Base-by-base conservation (phyloP, 2,329 filamentous ascomycete species). In the Phoma sp. region DNA sequence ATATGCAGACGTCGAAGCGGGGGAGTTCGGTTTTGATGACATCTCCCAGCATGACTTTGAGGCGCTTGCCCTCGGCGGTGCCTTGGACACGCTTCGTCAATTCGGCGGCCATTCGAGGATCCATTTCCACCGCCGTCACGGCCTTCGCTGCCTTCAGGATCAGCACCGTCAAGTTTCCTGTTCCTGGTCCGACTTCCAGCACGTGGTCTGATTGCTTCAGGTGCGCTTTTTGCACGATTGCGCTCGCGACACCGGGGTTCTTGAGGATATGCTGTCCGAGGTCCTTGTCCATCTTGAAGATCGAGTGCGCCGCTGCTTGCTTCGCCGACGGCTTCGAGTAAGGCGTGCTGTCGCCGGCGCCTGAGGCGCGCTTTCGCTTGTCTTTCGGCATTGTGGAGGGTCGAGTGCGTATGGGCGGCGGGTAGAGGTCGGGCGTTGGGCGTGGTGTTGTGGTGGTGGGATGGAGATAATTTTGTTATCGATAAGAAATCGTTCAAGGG, bases 261-360 rank as follows among this genome's bases (percentile, higher is more conserved):
- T 96, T 97, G 63, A 98, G 84, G 21, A 99, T 95, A 76, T 98
- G 92, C 73, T 90, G 87, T 67, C 94, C 92, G 63, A 95, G 85
- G 75, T 94, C 86, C 67, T 90, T 95, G 81, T 96, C 96, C 86
- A 97, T 96, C 76, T 96, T 96, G 85, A 98, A 98, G 77, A 97
- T 91, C 68, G 91, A 93, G 80, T 96, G 92, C 37, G 81, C 80
- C 6, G 80, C 78, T 35, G 77, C 75, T 21, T 80, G 70, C 73
- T 85, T 85, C 47, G 70, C 61, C 3, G 77, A 73, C 3, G 77
- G 73, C 43, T 77, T 78, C 2, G 77, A 68, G 54, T 82, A 82
- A 0, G 80, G 80, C 9, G 78, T 76, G 41, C 71, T 61, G 57
- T 78, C 76, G 52, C 61, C 65, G 46, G 53, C 63, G 51, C 51